A percentile compares a stretch with the other conserved stretches of the same genome.
Evolutionary conservation across 768 basidiomycete species (phyloP).

Genomic region (Cyclocybe cylindracea): DNA sequence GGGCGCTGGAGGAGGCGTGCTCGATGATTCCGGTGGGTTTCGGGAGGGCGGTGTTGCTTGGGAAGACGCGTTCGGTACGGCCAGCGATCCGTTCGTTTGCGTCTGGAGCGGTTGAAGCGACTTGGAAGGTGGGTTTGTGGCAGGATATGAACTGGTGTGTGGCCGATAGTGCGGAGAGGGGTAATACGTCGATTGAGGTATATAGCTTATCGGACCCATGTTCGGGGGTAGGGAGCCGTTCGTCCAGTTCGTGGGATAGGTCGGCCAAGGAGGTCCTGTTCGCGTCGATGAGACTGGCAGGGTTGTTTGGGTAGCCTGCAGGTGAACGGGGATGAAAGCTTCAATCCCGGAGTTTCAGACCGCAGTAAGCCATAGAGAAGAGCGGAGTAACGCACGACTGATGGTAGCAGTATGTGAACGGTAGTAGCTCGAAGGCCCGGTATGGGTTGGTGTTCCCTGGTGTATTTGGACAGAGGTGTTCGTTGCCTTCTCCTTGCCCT

Average conservation of each 20-base stretch:
- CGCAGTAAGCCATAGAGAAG: background rate
- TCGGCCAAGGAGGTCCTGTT: slow-evolving; percentile 16
- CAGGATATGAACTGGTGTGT: slow-evolving; percentile 23
- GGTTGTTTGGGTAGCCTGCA: slow-evolving; percentile 28
- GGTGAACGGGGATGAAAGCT: slow-evolving; percentile 28
- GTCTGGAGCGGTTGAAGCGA: slow-evolving; percentile 3
- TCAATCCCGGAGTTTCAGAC: background rate
- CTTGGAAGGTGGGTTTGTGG: slow-evolving; percentile 20
- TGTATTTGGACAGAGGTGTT: slow-evolving; percentile 25
- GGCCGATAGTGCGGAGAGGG: slow-evolving; percentile 54
- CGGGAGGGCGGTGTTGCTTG: too few relatives aligned
- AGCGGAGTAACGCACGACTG: slow-evolving; percentile 33
- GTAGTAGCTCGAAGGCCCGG: slow-evolving; percentile 61
- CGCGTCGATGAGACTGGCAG: slow-evolving; percentile 41
- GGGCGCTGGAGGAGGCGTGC: background rate
- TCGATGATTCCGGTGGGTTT: too few relatives aligned
- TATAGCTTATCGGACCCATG: slow-evolving; percentile 37
- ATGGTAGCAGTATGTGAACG: slow-evolving; percentile 58
- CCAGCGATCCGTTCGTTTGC: background rate
- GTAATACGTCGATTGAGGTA: slow-evolving; percentile 32
- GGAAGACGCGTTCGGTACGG: too few relatives aligned
- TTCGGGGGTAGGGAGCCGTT: slow-evolving; percentile 11
- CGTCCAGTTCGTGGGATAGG: slow-evolving; percentile 19
- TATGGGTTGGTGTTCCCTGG: slow-evolving; percentile 27
- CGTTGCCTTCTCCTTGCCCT: slow-evolving; percentile 39